Conservation (phyloP, 441 rosid genomes). For the Codiaeum variegatum region DNA sequence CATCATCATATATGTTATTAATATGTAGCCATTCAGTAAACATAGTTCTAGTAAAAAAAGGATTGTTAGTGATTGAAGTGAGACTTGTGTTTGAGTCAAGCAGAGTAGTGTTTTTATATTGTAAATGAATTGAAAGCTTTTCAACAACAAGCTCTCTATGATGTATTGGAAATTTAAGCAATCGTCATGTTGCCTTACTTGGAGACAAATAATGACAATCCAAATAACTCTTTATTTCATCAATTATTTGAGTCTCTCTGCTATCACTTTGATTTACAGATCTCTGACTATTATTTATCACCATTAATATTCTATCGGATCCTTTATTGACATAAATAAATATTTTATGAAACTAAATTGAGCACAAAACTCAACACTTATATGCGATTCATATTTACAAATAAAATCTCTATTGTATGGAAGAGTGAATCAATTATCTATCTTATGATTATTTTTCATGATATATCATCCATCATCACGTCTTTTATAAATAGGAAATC, state of each 20-base stretch:
- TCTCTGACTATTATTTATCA: background rate
- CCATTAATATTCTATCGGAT: background rate
- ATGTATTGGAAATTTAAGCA: background rate
- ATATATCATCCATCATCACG: background rate
- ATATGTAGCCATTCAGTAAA: too few relatives aligned
- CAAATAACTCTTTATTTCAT: too few relatives aligned
- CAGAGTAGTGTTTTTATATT: background rate
- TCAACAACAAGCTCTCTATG: background rate
- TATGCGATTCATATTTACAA: background rate
- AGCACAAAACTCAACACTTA: background rate
- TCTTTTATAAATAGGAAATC: background rate
- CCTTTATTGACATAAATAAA: background rate
- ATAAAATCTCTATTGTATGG: background rate
- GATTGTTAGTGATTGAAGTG: too few relatives aligned
- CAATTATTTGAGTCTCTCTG: too few relatives aligned
- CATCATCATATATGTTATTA: background rate
- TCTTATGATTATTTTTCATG: background rate
- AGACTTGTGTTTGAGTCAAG: too few relatives aligned
- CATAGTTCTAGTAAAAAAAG: too few relatives aligned
- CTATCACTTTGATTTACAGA: too few relatives aligned
- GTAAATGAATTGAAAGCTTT: background rate
- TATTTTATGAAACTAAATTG: background rate
- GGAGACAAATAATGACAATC: too few relatives aligned
- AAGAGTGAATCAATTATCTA: background rate
- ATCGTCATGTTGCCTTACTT: background rate